Evolutionary conservation across 306 rosid species (phyloP).

Genomic region (Cucurbita pepo): DNA sequence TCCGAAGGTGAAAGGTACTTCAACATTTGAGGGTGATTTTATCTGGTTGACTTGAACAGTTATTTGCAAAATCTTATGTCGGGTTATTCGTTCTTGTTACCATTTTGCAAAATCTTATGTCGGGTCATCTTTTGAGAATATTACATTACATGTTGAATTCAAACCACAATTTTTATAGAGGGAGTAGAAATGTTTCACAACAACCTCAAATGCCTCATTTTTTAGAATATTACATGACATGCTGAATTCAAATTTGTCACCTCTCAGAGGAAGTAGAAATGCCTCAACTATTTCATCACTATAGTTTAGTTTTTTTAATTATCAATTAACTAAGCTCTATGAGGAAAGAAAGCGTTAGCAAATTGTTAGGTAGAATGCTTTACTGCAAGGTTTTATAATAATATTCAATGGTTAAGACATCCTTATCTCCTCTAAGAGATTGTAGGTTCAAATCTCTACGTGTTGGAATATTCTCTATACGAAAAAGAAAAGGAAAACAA

Average conservation of each 20-base stretch:
- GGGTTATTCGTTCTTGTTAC: not conserved
- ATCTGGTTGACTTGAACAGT: not conserved
- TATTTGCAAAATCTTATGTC: not conserved
- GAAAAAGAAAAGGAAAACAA: not conserved
- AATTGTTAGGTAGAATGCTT: not conserved
- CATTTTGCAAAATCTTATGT: not conserved
- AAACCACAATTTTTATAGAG: no score
- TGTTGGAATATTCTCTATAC: not conserved
- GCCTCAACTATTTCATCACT: not conserved
- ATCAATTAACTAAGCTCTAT: not conserved
- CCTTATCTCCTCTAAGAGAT: not conserved
- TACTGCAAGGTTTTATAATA: not conserved
- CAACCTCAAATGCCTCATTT: not conserved
- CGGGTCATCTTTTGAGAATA: not conserved
- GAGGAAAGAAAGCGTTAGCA: not conserved
- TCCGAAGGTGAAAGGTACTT: slow-evolving; percentile 72
- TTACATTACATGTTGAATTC: no score
- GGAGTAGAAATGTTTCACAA: no score
- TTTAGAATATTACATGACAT: not conserved
- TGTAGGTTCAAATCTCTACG: not conserved
- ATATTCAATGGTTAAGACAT: not conserved
- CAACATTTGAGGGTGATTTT: not conserved
- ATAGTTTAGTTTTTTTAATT: not conserved
- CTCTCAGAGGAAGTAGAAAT: not conserved
- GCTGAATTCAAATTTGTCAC: not conserved